Conservation (phyloP, 805 yeast genomes). For the Candida insectalens region DNA sequence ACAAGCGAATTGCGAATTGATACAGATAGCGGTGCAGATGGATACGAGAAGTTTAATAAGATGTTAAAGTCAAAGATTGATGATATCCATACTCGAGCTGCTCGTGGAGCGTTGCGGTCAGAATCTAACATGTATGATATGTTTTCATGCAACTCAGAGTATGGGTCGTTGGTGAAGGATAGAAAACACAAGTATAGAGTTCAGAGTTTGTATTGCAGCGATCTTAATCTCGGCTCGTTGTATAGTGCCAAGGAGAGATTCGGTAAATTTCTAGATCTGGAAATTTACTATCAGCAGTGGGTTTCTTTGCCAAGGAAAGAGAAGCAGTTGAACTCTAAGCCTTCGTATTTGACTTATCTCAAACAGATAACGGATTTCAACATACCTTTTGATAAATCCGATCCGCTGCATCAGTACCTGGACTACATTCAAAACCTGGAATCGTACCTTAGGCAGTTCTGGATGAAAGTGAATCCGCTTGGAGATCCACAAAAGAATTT, state of each 20-base stretch:
- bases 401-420: neutral
- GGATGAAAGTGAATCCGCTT: slow-evolving; percentile 40
- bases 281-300: slow-evolving; percentile 42
- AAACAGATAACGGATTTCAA: slow-evolving; percentile 20
- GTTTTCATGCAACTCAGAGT: slow-evolving; percentile 14
- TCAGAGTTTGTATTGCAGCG: slow-evolving; percentile 11
- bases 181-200: slow-evolving; percentile 5
- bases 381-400: neutral
- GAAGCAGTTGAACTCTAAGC: slow-evolving; percentile 4
- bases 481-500: slow-evolving; percentile 26
- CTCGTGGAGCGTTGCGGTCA: too few species aligned
- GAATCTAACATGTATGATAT: too few species aligned
- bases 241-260: slow-evolving; percentile 54
- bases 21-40: slow-evolving; percentile 2
- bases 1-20: slow-evolving; percentile 3
- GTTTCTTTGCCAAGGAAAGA: slow-evolving; percentile 29
- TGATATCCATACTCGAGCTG: slow-evolving; percentile 1
- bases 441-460: slow-evolving; percentile 40
- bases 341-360: slow-evolving; percentile 29
- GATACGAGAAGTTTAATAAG: slow-evolving; percentile 16
- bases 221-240: slow-evolving; percentile 35
- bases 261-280: slow-evolving; percentile 58
- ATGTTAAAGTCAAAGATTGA: slow-evolving; percentile 29
- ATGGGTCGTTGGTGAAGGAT: slow-evolving; percentile 3
- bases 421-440: slow-evolving; percentile 3